These are phyloP conservation scores for Auricularia sp. DNA, from an alignment of 768 basidiomycete species.

Conservation along the genomic window DNA sequence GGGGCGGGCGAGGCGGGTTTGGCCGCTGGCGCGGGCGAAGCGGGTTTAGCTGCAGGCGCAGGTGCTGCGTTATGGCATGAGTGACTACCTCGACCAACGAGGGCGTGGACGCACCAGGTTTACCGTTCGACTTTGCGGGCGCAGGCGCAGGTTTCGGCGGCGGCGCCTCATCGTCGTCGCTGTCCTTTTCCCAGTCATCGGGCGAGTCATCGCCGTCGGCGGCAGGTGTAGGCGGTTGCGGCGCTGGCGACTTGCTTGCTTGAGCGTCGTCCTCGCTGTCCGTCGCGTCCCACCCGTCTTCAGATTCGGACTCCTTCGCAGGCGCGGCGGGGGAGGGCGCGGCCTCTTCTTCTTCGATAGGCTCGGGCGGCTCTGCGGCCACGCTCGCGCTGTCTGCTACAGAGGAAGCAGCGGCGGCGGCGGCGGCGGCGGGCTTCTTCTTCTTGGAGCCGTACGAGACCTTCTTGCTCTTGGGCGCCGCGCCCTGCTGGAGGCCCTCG, in stretches of 20 bases:
- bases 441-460: constrained; percentile 37
- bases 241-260: constrained; percentile 11
- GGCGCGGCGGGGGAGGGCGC: constrained; percentile 9
- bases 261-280: constrained; percentile 42
- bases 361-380: constrained; percentile 12
- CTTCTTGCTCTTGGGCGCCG: constrained; percentile 46
- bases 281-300: constrained; percentile 33
- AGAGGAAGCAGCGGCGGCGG: constrained; percentile 4
- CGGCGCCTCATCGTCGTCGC: not conserved
- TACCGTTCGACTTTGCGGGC: not conserved
- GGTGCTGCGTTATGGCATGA: too few relatives aligned
- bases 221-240: not conserved
- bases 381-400: constrained; percentile 10
- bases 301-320: constrained; percentile 12
- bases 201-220: not conserved
- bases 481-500: constrained; percentile 62
- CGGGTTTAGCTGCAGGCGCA: not conserved
- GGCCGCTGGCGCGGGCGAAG: not conserved
- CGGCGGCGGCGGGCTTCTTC: not conserved
- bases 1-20: constrained; percentile 3
- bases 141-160: not conserved
- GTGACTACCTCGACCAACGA: not conserved
- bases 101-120: not conserved
- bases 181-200: not conserved
- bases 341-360: constrained; percentile 31